phyloP scores from a whole-genome alignment of 2,329 filamentous ascomycete genomes.

The Apiospora arundinis region DNA sequence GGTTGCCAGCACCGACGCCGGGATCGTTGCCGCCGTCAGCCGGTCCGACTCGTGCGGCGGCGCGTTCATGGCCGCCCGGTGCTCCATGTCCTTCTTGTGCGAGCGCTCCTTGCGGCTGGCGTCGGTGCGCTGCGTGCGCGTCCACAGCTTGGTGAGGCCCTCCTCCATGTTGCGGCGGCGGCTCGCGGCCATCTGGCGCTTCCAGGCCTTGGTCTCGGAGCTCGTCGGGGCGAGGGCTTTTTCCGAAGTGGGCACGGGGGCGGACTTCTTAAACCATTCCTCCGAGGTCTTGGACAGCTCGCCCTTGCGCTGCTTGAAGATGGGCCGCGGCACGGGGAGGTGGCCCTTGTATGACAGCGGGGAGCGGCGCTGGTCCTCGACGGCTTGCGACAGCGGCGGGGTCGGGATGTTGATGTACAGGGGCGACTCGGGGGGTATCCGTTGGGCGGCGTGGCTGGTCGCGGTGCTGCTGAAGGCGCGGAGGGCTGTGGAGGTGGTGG shows the following conservation, averaged over 20 bases:
- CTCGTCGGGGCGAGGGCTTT: slow-evolving; percentile 42
- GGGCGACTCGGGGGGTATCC: slow-evolving; percentile 84
- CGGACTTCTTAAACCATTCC: slow-evolving; percentile 66
- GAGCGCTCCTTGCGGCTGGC: slow-evolving; percentile 45
- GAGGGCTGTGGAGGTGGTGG: not conserved
- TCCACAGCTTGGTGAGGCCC: slow-evolving; percentile 73
- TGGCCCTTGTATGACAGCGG: slow-evolving; percentile 69
- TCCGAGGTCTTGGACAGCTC: slow-evolving; percentile 63
- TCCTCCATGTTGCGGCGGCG: slow-evolving; percentile 75
- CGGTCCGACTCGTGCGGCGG: slow-evolving; percentile 78
- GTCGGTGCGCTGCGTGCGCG: slow-evolving; percentile 62
- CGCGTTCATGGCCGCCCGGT: slow-evolving; percentile 59
- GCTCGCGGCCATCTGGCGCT: slow-evolving; percentile 72
- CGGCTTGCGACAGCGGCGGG: slow-evolving; percentile 71
- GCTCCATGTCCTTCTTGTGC: slow-evolving; percentile 51
- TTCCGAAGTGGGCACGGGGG: slow-evolving; percentile 57
- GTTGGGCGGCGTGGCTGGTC: slow-evolving; percentile 40
- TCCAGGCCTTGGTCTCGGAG: slow-evolving; percentile 62
- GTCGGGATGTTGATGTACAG: slow-evolving; percentile 83
- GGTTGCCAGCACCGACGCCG: slow-evolving; percentile 57
- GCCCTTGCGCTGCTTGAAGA: slow-evolving; percentile 69
- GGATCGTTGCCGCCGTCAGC: slow-evolving; percentile 73
- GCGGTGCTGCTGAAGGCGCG: slow-evolving; percentile 54
- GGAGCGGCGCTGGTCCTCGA: slow-evolving; percentile 45
- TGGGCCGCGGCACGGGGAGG: slow-evolving; percentile 80